phyloP scores from a whole-genome alignment of 2,329 filamentous ascomycete species.

The Sporothrix pallida region DNA sequence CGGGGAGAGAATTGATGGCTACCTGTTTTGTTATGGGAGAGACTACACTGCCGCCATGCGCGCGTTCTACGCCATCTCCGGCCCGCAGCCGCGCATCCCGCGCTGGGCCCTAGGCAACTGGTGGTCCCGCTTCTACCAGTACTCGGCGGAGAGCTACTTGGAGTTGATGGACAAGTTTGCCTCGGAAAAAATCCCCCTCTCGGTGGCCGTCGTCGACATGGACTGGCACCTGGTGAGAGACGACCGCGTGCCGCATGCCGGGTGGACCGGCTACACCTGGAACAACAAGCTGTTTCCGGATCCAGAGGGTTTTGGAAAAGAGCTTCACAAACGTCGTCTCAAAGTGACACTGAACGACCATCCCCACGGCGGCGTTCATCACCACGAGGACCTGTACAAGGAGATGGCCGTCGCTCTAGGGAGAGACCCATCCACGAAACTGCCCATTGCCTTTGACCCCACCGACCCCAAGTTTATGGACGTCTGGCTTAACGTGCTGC shows the following conservation, averaged over 20 bases:
- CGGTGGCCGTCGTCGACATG: neutral
- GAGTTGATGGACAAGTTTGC: neutral
- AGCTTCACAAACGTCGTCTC: neutral
- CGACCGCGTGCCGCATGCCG: conserved; percentile 1
- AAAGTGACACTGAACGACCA: neutral
- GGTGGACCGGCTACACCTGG: conserved; percentile 1
- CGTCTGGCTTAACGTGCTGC: neutral
- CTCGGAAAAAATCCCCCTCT: neutral
- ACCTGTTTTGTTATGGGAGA: neutral
- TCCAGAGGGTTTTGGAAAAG: neutral
- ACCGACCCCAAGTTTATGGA: neutral
- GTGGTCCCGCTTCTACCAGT: neutral
- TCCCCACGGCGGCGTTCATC: neutral
- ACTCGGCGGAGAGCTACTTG: neutral
- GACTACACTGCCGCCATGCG: neutral
- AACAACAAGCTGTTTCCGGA: neutral
- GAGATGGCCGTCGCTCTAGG: neutral
- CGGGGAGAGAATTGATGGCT: neutral
- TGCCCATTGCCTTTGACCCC: neutral
- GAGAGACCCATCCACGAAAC: neutral
- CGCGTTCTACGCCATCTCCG: neutral
- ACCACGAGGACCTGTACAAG: neutral
- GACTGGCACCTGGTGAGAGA: neutral
- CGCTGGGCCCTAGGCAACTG: conserved; percentile 1
- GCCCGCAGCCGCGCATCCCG: neutral